These are phyloP conservation scores for Lentinula edodes DNA, from an alignment of 768 basidiomycete genomes.

Conservation along the genomic window DNA sequence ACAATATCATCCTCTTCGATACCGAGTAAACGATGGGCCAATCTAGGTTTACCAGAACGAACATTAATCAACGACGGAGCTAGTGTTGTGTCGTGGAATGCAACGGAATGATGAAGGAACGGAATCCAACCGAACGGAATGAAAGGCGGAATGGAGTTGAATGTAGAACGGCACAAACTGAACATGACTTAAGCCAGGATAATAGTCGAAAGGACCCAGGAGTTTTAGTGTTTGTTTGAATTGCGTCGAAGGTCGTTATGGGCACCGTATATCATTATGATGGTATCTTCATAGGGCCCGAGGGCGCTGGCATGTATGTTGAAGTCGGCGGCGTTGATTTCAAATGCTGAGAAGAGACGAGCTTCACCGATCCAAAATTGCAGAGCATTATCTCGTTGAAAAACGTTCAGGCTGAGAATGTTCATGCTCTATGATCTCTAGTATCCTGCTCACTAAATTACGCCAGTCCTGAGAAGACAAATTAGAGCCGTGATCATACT, in stretches of 20 bases:
- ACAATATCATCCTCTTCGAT: conserved; percentile 23
- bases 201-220: conserved; percentile 27
- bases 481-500: too few species aligned
- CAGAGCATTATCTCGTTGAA: conserved; percentile 43
- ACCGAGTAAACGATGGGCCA: conserved; percentile 27
- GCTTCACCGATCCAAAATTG: conserved; percentile 33
- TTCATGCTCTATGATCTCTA: too few species aligned
- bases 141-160: too few species aligned
- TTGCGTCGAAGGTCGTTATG: background rate
- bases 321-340: too few species aligned
- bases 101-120: too few species aligned
- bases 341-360: conserved; percentile 20
- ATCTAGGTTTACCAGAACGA: conserved; percentile 24
- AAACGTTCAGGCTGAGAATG: background rate
- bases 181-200: conserved; percentile 37
- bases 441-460: too few species aligned
- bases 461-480: too few species aligned
- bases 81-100: conserved; percentile 28
- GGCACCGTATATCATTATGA: background rate
- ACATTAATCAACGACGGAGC: conserved; percentile 27
- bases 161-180: conserved; percentile 40
- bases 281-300: background rate
- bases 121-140: too few species aligned
- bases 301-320: too few species aligned
- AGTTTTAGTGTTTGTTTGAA: too few species aligned